Percentiles rank a stretch among this genome's conserved stretches.
Evolutionary conservation across 306 rosid genomes (phyloP).

Genomic region (cucumber (Cucumis sativus)): Cucumber_9930_V3 NC_026660.2:29434001-29434500

Average conservation of each 20-base stretch:
- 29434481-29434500: background rate
- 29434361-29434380: constrained; percentile 36
- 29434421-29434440: constrained; percentile 52
- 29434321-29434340: constrained; percentile 47
- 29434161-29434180: constrained; percentile 56
- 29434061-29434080: background rate
- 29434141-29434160: constrained; percentile 59
- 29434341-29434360: constrained; percentile 45
- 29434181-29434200: constrained; percentile 10
- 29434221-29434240: background rate
- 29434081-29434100: background rate
- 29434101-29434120: background rate
- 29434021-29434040: constrained; percentile 51
- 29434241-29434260: too few species aligned
- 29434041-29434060: constrained; percentile 15
- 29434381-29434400: constrained; percentile 46
- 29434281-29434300: constrained; percentile 36
- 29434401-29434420: constrained; percentile 37
- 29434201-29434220: background rate
- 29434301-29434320: constrained; percentile 36
- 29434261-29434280: constrained; percentile 29
- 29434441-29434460: constrained; percentile 19
- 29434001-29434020: constrained; percentile 29
- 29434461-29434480: background rate
- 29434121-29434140: constrained; percentile 13